Conservation (phyloP, 2,329 filamentous ascomycete species). For the Microascus cirrosus region DNA sequence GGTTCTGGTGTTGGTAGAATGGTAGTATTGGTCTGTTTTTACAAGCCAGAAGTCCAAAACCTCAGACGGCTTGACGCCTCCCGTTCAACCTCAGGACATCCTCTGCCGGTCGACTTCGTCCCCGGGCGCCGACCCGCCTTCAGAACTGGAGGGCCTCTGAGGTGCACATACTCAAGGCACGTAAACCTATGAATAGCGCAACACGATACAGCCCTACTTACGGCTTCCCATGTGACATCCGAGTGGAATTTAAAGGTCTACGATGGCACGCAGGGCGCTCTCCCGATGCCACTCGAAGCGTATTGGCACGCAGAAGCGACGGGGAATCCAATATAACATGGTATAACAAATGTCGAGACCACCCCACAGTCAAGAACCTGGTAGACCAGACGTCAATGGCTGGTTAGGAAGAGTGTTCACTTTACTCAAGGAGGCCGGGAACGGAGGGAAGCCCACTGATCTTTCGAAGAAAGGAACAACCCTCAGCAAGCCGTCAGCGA, state of each 20-base stretch:
- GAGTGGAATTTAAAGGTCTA: too few relatives aligned
- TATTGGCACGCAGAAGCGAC: neutral
- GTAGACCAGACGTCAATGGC: slow-evolving; percentile 25
- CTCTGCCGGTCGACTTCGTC: too few relatives aligned
- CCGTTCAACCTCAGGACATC: too few relatives aligned
- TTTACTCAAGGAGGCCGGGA: slow-evolving; percentile 39
- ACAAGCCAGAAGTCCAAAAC: neutral
- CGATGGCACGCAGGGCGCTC: too few relatives aligned
- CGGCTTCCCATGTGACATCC: neutral
- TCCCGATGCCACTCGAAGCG: neutral
- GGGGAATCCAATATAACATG: neutral
- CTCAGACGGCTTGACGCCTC: neutral
- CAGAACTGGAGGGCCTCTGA: too few relatives aligned
- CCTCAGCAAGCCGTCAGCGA: slow-evolving; percentile 42
- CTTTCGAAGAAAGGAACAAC: slow-evolving; percentile 22
- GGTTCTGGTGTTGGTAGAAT: neutral
- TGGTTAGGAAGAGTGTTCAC: slow-evolving; percentile 36
- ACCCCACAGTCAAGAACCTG: slow-evolving; percentile 41
- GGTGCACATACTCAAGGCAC: neutral
- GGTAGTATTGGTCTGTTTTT: neutral
- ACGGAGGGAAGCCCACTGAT: slow-evolving; percentile 41
- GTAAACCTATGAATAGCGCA: neutral
- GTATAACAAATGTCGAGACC: slow-evolving; percentile 28
- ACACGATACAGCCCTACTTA: neutral
- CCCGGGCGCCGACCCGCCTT: too few relatives aligned